phyloP scores from a whole-genome alignment of 1,139 yeast genomes.

The Diutina pseudorugosa region DNA sequence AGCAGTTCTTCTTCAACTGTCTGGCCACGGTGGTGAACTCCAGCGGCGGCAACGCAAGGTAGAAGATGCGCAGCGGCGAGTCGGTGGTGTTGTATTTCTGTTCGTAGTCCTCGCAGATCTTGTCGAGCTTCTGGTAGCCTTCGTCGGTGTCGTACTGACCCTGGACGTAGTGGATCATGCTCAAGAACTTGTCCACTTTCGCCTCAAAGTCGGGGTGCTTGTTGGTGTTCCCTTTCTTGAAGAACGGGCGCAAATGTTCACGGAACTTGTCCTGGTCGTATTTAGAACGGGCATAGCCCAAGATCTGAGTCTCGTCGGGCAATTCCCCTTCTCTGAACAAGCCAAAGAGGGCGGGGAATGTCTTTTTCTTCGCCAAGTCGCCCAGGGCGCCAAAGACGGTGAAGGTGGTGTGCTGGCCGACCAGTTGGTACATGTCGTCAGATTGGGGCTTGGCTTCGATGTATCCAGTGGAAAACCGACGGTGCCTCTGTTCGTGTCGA shows the following conservation, averaged over 20 bases:
- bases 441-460: background rate
- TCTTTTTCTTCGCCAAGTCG: constrained; percentile 93
- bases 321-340: constrained; percentile 65
- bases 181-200: constrained; percentile 52
- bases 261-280: constrained; percentile 56
- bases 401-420: constrained; percentile 56
- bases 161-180: constrained; percentile 50
- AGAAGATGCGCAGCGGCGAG: constrained; percentile 62
- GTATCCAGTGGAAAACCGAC: background rate
- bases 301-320: constrained; percentile 56
- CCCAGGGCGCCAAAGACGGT: constrained; percentile 96
- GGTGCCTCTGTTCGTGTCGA: constrained; percentile 3
- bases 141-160: constrained; percentile 76
- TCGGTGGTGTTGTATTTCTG: constrained; percentile 25
- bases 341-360: constrained; percentile 74
- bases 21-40: constrained; percentile 73
- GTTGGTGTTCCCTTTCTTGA: constrained; percentile 39
- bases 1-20: constrained; percentile 56
- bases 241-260: constrained; percentile 48
- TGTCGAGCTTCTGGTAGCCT: constrained; percentile 50
- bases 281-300: constrained; percentile 87
- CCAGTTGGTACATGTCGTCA: constrained; percentile 13
- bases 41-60: constrained; percentile 90
- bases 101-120: constrained; percentile 50
- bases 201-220: constrained; percentile 21